Conservation (phyloP, 2,329 filamentous ascomycete genomes). For the Ophiocordyceps camponoti-leonardi region DNA sequence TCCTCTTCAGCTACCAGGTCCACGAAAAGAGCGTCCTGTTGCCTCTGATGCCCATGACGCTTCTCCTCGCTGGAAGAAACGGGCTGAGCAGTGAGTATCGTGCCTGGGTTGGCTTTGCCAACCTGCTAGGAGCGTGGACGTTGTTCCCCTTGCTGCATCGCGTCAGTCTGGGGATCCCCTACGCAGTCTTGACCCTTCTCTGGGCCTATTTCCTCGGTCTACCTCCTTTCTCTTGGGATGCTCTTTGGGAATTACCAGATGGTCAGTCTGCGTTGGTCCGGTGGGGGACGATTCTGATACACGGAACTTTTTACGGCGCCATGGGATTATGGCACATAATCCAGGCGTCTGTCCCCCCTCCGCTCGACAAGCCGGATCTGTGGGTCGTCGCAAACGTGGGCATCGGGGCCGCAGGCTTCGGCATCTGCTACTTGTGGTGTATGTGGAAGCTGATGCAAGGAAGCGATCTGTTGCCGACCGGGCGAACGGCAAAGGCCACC, state of each 20-base stretch:
- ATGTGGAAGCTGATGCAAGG: conserved; percentile 48
- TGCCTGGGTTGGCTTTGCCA: conserved; percentile 92
- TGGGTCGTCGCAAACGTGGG: conserved; percentile 89
- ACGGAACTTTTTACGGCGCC: conserved; percentile 55
- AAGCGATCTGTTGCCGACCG: conserved; percentile 31
- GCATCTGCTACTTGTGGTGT: conserved; percentile 84
- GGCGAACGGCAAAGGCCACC: conserved; percentile 6
- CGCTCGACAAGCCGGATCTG: conserved; percentile 67
- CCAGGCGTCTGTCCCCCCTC: conserved; percentile 52
- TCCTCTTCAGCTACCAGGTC: conserved; percentile 93
- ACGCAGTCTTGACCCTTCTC: conserved; percentile 65
- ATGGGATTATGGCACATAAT: conserved; percentile 72
- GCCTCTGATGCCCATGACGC: conserved; percentile 82
- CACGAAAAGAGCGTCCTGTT: conserved; percentile 95
- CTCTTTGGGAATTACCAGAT: conserved; percentile 45
- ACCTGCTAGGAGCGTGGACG: conserved; percentile 78
- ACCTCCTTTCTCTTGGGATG: conserved; percentile 56
- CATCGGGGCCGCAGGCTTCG: conserved; percentile 71
- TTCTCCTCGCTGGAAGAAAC: conserved; percentile 62
- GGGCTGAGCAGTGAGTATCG: conserved; percentile 62
- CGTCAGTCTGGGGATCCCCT: conserved; percentile 71
- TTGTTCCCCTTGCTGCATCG: conserved; percentile 81
- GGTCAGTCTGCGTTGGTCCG: conserved; percentile 14
- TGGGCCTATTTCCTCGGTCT: conserved; percentile 88
- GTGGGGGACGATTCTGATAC: conserved; percentile 49